phyloP scores from a whole-genome alignment of 169 alveolate species.

The Blepharisma undulans region DNA sequence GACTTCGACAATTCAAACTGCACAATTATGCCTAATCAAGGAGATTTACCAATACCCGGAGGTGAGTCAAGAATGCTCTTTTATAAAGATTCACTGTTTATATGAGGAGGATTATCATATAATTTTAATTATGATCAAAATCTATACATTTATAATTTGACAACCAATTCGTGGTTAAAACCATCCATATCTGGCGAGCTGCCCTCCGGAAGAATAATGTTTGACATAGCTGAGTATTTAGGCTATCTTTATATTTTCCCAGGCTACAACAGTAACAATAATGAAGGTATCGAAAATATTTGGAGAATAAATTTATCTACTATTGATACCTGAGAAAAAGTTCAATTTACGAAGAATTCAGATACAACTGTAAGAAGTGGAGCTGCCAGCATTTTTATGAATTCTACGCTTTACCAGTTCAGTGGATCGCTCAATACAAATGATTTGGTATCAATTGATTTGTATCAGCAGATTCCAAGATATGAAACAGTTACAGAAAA shows the following conservation, averaged over 20 bases:
- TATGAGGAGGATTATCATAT: not conserved
- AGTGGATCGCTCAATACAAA: not conserved
- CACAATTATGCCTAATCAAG: not conserved
- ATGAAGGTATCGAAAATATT: not conserved
- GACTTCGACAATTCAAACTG: not conserved
- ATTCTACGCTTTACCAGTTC: not conserved
- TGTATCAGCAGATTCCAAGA: not conserved
- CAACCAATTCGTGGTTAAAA: not conserved
- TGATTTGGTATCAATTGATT: not conserved
- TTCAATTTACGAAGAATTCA: not conserved
- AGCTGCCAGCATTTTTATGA: not conserved
- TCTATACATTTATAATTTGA: not conserved
- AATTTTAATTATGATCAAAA: not conserved
- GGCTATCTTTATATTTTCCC: not conserved
- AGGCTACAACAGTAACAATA: not conserved
- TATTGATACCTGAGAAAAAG: not conserved
- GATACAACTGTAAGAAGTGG: not conserved
- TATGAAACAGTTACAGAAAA: not conserved
- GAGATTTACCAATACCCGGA: not conserved
- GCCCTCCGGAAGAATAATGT: not conserved
- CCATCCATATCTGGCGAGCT: not conserved
- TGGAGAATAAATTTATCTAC: not conserved
- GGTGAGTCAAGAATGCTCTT: not conserved
- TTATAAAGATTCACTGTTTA: not conserved
- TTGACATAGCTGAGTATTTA: not conserved